Base-by-base conservation (phyloP, 768 basidiomycete species). In the Pulveroboletus sp. region DNA sequence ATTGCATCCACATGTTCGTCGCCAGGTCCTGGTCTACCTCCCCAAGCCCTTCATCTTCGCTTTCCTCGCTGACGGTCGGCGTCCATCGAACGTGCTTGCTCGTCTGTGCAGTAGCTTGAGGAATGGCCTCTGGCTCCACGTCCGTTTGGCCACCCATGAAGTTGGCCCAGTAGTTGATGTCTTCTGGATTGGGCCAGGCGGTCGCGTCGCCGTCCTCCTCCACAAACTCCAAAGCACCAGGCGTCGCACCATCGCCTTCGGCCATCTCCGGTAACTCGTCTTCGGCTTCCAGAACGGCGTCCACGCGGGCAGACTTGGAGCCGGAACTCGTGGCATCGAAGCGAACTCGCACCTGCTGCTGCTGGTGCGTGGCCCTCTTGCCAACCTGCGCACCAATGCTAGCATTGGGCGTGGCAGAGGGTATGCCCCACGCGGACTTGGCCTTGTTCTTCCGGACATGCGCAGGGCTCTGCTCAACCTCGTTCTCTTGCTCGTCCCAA, bases 1-100 rank as follows among this genome's bases (percentile, higher is more conserved):
- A 65, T 18, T 67, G 63, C 61, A 67, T 54, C 66, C 66, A 67
- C 42, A 69, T 32, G 26, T 49, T 53, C 15, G 50, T 49, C 30
- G 38, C 65, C 47, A 67, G 40, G 1, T 39, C 46, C 2, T 54
- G 51, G 9, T 57, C 64, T 6, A 11, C 49, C 1, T 36, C 64
- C 11, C 44, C 66, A 9, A 42, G 26, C 31, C 39, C 67, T 1
- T 65, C 67, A 2, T 61, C 66, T 0, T 63, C 61, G 37, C 54
- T 59, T 32, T 62, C 62, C 24, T 42, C 52, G 11, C 15, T 15
- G 15, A 50, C 33, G 5, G 49, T 41, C 1, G 66, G 66, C 17
- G 55, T 68, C 66, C 66, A 68, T 30, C 49, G 53, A 8, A 36
- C 59, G 8, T 68, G 66, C 35, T 58, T 53, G n/a, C 47, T 55